phyloP scores from a whole-genome alignment of 352 stramenopile species.

The Phytophthora tubulina region DNA sequence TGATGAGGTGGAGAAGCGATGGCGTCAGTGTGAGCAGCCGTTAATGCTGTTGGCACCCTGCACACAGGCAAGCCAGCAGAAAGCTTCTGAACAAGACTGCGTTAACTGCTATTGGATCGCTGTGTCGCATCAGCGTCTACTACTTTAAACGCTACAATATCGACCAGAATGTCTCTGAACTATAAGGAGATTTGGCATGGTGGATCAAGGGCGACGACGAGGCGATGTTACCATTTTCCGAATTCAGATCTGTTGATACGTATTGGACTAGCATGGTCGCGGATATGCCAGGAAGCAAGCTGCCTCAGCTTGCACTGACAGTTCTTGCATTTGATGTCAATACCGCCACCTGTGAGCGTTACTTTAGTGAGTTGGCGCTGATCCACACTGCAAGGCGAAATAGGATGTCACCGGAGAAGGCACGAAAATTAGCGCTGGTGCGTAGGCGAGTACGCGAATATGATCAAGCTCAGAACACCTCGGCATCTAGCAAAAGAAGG shows the following conservation, averaged over 20 bases:
- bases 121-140: conserved; percentile 16
- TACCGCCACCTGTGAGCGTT: conserved; percentile 1
- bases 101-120: conserved; percentile 1
- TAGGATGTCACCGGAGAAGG: conserved; percentile 15
- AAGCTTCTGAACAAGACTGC: conserved; percentile 11
- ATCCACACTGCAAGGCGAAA: conserved; percentile 23
- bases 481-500: background rate
- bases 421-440: background rate
- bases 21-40: conserved; percentile 16
- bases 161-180: background rate
- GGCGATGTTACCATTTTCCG: background rate
- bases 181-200: conserved; percentile 5
- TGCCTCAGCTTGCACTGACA: background rate
- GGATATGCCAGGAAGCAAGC: conserved; percentile 10
- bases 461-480: background rate
- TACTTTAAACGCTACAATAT: conserved; percentile 16
- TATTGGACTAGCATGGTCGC: background rate
- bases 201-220: conserved; percentile 2
- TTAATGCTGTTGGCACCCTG: conserved; percentile 21
- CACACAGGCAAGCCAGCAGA: background rate
- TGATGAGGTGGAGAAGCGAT: conserved; percentile 14
- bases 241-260: background rate
- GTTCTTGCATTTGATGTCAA: conserved; percentile 12
- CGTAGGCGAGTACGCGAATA: conserved; percentile 10
- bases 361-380: conserved; percentile 4